Evolutionary conservation across 352 stramenopile species (phyloP).

Genomic region (Pythium volutum): DNA sequence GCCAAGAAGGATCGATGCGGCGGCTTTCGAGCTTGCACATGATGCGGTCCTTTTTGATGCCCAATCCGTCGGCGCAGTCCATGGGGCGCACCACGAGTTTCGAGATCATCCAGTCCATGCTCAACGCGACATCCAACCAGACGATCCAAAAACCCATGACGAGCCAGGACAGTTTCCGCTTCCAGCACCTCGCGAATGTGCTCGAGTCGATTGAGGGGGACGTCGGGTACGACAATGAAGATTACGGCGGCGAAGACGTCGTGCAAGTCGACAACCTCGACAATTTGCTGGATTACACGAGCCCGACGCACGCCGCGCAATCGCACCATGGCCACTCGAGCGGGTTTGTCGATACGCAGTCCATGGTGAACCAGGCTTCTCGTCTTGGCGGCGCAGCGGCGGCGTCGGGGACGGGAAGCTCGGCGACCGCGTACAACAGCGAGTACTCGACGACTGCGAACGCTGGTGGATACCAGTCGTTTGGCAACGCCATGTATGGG

Average conservation of each 20-base stretch:
- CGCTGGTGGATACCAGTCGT: slow-evolving; percentile 15
- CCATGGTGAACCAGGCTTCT: slow-evolving; percentile 49
- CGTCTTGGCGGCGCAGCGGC: not conserved
- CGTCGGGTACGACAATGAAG: slow-evolving; percentile 80
- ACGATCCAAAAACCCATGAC: slow-evolving; percentile 87
- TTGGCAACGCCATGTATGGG: slow-evolving; percentile 12
- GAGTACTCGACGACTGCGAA: slow-evolving; percentile 12
- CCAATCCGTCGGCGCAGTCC: slow-evolving; percentile 24
- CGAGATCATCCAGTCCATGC: slow-evolving; percentile 86
- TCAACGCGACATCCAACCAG: slow-evolving; percentile 82
- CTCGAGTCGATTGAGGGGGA: slow-evolving; percentile 82
- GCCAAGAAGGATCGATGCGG: slow-evolving; percentile 62
- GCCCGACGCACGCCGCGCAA: slow-evolving; percentile 25
- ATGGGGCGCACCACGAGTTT: slow-evolving; percentile 85
- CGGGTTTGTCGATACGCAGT: slow-evolving; percentile 69
- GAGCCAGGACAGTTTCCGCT: slow-evolving; percentile 83
- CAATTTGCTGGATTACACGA: slow-evolving; percentile 79
- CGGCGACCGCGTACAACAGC: slow-evolving; percentile 1
- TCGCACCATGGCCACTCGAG: slow-evolving; percentile 16
- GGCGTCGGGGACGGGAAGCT: not conserved
- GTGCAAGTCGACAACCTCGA: slow-evolving; percentile 85
- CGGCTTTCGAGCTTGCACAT: slow-evolving; percentile 75
- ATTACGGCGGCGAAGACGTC: slow-evolving; percentile 78
- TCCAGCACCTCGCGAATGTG: slow-evolving; percentile 75
- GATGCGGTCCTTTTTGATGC: slow-evolving; percentile 74